Evolutionary conservation across 2,329 filamentous ascomycete species (phyloP), one percentile per base, ranked within the genome.

Genomic region (Penicillium sp.): DNA sequence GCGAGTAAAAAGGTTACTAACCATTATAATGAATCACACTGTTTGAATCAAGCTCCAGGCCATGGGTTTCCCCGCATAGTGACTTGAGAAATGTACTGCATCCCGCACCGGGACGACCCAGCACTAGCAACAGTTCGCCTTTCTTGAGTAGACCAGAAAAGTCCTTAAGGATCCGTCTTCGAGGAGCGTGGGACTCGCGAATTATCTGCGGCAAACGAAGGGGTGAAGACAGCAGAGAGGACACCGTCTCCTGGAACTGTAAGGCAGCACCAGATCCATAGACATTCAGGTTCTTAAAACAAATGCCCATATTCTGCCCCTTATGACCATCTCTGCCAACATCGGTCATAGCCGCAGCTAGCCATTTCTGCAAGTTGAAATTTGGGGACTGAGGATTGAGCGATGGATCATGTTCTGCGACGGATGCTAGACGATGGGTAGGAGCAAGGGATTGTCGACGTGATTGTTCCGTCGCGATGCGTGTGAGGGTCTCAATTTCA

Each of bases 61-160:
- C 89, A 58, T 90, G 84, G 24, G 86, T 87, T 70, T 93, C 88
- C 54, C 89, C 88, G 9, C 87, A 81, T 56, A 93, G 79, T 0
- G 88, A 88, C 75, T 93, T 93, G 50, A 95, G 76, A 54, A 93
- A 82, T 1, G 89, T 93, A 35, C 86, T 88, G 70, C 89, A 95
- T 42, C 71, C 71, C 8, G 66, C 61, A 12, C 72, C 72, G 2
- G 72, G 72, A 10, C 68, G 71, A 2, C 77, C 77, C 0, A 80
- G 68, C 0, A 80, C 77, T 10, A 79, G 65, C 46, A 79, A 65
- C 61, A 79, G 71, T 63, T 80, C 77, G 28, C 77, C 77, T 42
- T 69, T 71, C 20, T 71, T 70, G 9, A 87, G 57, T 0, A 84
- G 48, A 0, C 83, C 83, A 54, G 86, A 76, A 50, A 86, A 84